These are phyloP conservation scores for Leccinum broughii DNA, from an alignment of 768 basidiomycete genomes.

Conservation along the genomic window DNA sequence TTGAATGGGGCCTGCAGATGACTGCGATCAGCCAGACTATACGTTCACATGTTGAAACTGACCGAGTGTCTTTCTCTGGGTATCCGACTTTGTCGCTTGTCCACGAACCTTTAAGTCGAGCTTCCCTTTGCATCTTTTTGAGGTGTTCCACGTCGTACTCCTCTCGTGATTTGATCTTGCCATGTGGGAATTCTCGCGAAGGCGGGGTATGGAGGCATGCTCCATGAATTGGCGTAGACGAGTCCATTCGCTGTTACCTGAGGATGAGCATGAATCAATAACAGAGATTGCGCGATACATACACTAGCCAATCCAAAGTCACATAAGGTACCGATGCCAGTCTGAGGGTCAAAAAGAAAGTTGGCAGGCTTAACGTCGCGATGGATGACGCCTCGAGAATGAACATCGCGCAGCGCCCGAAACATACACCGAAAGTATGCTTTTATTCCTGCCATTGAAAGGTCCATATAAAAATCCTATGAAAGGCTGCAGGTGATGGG, in stretches of 20 bases:
- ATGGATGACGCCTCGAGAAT: slow-evolving; percentile 85
- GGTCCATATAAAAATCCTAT: slow-evolving; percentile 74
- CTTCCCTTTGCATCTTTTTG: slow-evolving; percentile 60
- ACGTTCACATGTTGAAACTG: slow-evolving; percentile 11
- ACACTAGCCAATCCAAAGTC: slow-evolving; percentile 97
- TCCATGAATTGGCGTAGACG: slow-evolving; percentile 43
- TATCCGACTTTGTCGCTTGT: slow-evolving; percentile 76
- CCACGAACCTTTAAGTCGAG: slow-evolving; percentile 51
- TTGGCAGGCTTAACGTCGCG: slow-evolving; percentile 98
- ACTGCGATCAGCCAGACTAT: background rate
- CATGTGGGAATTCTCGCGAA: slow-evolving; percentile 65
- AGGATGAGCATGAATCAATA: slow-evolving; percentile 5
- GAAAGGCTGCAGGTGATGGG: slow-evolving; percentile 7
- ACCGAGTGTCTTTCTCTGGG: slow-evolving; percentile 74
- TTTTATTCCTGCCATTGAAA: slow-evolving; percentile 78
- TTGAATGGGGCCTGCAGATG: slow-evolving; percentile 64
- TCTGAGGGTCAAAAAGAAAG: slow-evolving; percentile 87
- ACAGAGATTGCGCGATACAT: slow-evolving; percentile 30
- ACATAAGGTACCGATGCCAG: slow-evolving; percentile 81
- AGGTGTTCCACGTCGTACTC: slow-evolving; percentile 51
- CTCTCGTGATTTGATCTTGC: slow-evolving; percentile 46
- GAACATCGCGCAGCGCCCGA: slow-evolving; percentile 86
- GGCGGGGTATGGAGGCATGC: slow-evolving; percentile 80
- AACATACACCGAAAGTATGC: slow-evolving; percentile 90
- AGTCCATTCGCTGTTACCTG: slow-evolving; percentile 54